phyloP scores from a whole-genome alignment of 805 yeast genomes.

The Henningerozyma blattae region DNA sequence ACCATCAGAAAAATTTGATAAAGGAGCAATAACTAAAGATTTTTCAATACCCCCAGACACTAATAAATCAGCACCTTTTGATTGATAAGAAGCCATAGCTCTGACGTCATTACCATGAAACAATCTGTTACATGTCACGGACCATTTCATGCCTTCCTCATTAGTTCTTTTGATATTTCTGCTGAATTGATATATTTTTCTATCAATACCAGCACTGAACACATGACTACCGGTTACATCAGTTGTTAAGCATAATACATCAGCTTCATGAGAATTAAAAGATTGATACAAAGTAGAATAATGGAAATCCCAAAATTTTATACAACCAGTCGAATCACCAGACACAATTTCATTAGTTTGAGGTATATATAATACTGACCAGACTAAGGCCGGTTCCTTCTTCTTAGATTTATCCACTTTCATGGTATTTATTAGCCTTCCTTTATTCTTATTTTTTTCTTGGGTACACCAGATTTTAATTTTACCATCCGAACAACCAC shows the following conservation, averaged over 20 bases:
- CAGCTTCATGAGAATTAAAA: constrained; percentile 81
- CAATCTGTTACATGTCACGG: constrained; percentile 59
- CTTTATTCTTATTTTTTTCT: constrained; percentile 30
- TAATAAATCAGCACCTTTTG: constrained; percentile 54
- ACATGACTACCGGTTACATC: constrained; percentile 51
- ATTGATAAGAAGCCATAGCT: constrained; percentile 56
- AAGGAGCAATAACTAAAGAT: constrained; percentile 48
- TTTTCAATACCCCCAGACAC: constrained; percentile 81
- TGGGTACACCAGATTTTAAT: constrained; percentile 66
- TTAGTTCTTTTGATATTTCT: constrained; percentile 14
- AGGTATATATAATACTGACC: constrained; percentile 67
- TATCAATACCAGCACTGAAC: constrained; percentile 87
- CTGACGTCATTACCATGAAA: constrained; percentile 82
- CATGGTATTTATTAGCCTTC: constrained; percentile 72
- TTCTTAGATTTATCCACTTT: constrained; percentile 81
- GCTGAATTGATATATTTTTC: constrained; percentile 70
- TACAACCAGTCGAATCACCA: constrained; percentile 92
- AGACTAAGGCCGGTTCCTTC: constrained; percentile 72
- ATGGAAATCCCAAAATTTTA: constrained; percentile 84
- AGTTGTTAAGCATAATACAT: constrained; percentile 60
- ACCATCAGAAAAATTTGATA: constrained; percentile 56
- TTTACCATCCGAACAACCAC: constrained; percentile 94
- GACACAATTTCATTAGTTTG: constrained; percentile 65
- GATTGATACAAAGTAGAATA: constrained; percentile 69
- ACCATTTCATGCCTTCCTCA: constrained; percentile 43